Evolutionary conservation across 2,329 filamentous ascomycete species (phyloP), one percentile per base, ranked within the genome.

Genomic region (Paraconiothyrium brasiliense): DNA sequence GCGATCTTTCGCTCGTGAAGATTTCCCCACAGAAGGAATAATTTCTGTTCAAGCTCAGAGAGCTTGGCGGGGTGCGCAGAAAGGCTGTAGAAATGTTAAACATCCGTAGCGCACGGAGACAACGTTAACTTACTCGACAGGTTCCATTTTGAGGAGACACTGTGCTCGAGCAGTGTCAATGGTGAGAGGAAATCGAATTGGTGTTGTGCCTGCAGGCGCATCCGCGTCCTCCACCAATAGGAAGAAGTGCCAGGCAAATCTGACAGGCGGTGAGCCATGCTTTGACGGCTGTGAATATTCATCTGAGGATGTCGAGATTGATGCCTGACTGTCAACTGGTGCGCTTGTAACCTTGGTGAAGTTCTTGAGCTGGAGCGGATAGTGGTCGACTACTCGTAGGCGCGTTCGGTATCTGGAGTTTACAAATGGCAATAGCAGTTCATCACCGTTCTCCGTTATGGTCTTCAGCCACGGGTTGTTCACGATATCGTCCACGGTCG

Each of bases 21-120:
- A 63, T 97, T 87, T 1, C 94, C 94, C 94, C 94, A 98, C 1
- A 97, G 82, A 39, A 87, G 81, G 73, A 90, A 94, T 58, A 97
- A 82, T 68, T 86, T 89, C 67, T 96, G 87, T 54, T 87, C 85
- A 4, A 97, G 79, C 7, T 76, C 64, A 3, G 70, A 74, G 0
- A 95, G 79, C 1, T 79, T 71, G 0, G 76, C 55, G 2, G 77
- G 68, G 48, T 66, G 90, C n/a, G 77, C 73, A 22, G 84, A 84
- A 37, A 97, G 83, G 75, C 88, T 88, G 47, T 13, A 24, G n/a
- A 27, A 9, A 43, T 32, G 49, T 71, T 34, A 20, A 20, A 20
- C 27, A 22, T 22, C 11, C 2, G 20, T 27, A 1, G 34, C 16
- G 37, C 27, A 16, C 30, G 9, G 27, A 34, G 1, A 10, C 10